Evolutionary conservation across 345 rosid species (phyloP), one percentile per base, ranked within the genome.

Genomic region (Balakata baccata): DNA sequence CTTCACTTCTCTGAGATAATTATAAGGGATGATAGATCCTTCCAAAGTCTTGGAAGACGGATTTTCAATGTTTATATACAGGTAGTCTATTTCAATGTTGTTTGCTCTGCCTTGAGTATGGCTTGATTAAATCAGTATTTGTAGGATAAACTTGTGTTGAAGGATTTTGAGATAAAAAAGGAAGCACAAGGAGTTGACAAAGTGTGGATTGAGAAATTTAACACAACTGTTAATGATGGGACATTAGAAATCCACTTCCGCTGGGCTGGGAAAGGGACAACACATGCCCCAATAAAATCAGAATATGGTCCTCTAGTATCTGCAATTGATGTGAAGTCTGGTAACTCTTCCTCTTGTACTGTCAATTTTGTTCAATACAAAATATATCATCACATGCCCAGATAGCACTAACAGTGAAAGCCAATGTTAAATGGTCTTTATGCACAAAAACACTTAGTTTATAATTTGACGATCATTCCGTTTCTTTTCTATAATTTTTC

Each of bases 111-210:
- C 11, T 4, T 3, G 51, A 64, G 5, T 9, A 18, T 4, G 3
- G 14, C n/a, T 64, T 10, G 2, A 41, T 5, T 37, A n/a, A 41
- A 9, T 18, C 43, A 37, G 71, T 53, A 70, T 59, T 16, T 18
- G 41, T 11, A 90, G 93, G 92, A 83, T 17, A 79, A 80, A 39
- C 77, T 78, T 72, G 87, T 45, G 79, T 10, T 58, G 60, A 78
- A 89, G 69, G 88, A 89, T 87, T 90, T 89, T 71, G 78, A 89
- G 34, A 89, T 90, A 39, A 81, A 46, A 66, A 83, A 75, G 47
- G 89, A 78, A 74, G 91, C 89, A 54, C 83, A 80, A 46, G 89
- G 92, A 22, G 84, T 17, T 12, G 85, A 76, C 23, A 90, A 63
- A 69, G 77, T 66, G 16, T 58, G 79, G 25, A 66, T 84, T 11